These are phyloP conservation scores for Berkeleyomyces basicola DNA, from an alignment of 2,329 filamentous ascomycete species.

Conservation along the genomic window DNA sequence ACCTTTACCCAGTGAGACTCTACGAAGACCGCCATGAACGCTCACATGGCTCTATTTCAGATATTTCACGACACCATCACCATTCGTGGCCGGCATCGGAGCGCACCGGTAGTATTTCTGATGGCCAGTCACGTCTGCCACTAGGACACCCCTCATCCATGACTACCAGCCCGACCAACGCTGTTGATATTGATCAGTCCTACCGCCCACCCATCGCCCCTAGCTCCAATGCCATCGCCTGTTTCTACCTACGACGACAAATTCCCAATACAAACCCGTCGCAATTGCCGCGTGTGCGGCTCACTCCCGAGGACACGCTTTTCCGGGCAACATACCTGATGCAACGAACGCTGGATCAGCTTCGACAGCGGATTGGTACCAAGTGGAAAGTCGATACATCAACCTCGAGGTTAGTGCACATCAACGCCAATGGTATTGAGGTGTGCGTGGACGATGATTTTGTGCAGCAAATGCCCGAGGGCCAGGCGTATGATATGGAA, in stretches of 20 bases:
- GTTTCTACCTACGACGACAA: constrained; percentile 52
- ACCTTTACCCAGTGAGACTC: constrained; percentile 59
- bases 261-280: constrained; percentile 23
- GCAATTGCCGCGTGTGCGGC: constrained; percentile 19
- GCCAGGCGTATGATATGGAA: constrained; percentile 38
- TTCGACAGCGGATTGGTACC: constrained; percentile 52
- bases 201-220: constrained; percentile 68
- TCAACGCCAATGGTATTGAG: constrained; percentile 58
- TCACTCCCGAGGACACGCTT: constrained; percentile 31
- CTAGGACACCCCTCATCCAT: constrained; percentile 44
- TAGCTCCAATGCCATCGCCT: constrained; percentile 58
- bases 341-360: constrained; percentile 57
- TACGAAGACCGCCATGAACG: constrained; percentile 43
- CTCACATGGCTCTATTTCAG: constrained; percentile 17
- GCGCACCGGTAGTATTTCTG: constrained; percentile 31
- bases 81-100: constrained; percentile 31
- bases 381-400: constrained; percentile 70
- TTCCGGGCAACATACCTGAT: constrained; percentile 73
- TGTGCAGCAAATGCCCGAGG: constrained; percentile 66
- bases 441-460: constrained; percentile 86
- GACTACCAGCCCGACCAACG: constrained; percentile 48
- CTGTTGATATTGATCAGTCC: constrained; percentile 69
- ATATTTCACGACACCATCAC: neutral
- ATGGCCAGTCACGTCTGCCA: constrained; percentile 30
- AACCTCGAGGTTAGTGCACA: constrained; percentile 53